Evolutionary conservation across 2,329 filamentous ascomycete genomes (phyloP), one percentile per base, ranked within the genome.

Genomic region (Furcasterigmium sp.): DNA sequence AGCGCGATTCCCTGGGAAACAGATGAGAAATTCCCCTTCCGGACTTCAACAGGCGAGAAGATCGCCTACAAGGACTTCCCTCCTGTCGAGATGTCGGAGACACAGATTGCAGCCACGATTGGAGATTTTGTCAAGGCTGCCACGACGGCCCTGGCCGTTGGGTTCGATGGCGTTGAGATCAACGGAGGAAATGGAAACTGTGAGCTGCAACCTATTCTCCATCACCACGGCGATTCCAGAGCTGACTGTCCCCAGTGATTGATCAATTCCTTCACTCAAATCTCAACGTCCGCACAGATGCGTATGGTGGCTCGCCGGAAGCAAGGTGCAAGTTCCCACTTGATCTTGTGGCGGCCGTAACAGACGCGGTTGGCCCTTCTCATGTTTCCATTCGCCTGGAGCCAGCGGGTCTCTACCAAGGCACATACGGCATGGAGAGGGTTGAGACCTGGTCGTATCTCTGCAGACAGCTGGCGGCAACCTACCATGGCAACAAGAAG

Each of bases 131-230:
- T 51, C n/a, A 43, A 48, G 18, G 50, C 51, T n/a, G 53, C 56
- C 3, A 46, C 43, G 40, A 37, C 40, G 2, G 55, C 53, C 4
- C 50, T 57, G 5, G 53, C 50, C 48, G 69, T 69, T 8, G 73
- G 72, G 0, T 75, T 77, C 47, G 73, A 76, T 49, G 73, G 73
- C 23, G 67, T 76, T 1, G 72, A 68, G 46, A 41, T 55, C 15
- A 48, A 53, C 20, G 51, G 47, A 15, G 53, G 49, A 4, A 54
- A 56, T 17, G 54, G 53, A 2, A 53, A 55, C 41, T 23, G 23
- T 26, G 23, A 26, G 23, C 7, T 7, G 7, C 23, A 26, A 7
- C 11, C 23, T 26, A 7, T 26, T 26, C 23, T 7, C 11, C 23
- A 7, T 11, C 23, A 26, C 11, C 11, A 7, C 7, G 23, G 23